Conservation (phyloP, 1,284 basidiomycete species). For the Ustilago tritici region DNA sequence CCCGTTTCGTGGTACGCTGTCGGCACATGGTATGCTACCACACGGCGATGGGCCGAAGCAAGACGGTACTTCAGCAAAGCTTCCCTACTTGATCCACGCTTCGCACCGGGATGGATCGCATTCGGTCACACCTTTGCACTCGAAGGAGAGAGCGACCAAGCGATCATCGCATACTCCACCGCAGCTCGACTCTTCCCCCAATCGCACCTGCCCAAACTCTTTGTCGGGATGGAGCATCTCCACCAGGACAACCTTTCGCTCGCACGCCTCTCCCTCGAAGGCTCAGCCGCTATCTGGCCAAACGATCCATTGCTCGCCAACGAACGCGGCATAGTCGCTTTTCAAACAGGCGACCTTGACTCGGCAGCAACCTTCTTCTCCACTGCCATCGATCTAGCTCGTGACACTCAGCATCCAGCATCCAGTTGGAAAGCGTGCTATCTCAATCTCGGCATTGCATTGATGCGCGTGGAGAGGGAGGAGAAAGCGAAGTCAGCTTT, state of each 20-base stretch:
- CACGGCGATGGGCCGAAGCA: constrained; percentile 76
- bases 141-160: constrained; percentile 96
- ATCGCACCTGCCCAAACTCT: constrained; percentile 91
- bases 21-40: constrained; percentile 93
- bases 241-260: constrained; percentile 84
- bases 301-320: constrained; percentile 90
- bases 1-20: constrained; percentile 98
- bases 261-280: constrained; percentile 87
- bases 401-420: constrained; percentile 83
- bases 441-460: constrained; percentile 71
- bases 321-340: constrained; percentile 92
- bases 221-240: constrained; percentile 98
- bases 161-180: constrained; percentile 96
- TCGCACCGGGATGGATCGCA: constrained; percentile 95
- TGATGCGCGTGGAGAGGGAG: constrained; percentile 36
- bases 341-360: constrained; percentile 81
- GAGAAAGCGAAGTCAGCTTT: constrained; percentile 46
- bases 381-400: constrained; percentile 73
- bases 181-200: constrained; percentile 92
- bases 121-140: constrained; percentile 97
- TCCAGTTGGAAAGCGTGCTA: constrained; percentile 87
- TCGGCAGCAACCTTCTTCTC: constrained; percentile 74
- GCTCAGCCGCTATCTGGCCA: constrained; percentile 82
- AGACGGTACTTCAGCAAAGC: constrained; percentile 78
- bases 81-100: constrained; percentile 94